phyloP scores from a whole-genome alignment of 2,329 filamentous ascomycete genomes.

The Aspergillus fijiensis region DNA sequence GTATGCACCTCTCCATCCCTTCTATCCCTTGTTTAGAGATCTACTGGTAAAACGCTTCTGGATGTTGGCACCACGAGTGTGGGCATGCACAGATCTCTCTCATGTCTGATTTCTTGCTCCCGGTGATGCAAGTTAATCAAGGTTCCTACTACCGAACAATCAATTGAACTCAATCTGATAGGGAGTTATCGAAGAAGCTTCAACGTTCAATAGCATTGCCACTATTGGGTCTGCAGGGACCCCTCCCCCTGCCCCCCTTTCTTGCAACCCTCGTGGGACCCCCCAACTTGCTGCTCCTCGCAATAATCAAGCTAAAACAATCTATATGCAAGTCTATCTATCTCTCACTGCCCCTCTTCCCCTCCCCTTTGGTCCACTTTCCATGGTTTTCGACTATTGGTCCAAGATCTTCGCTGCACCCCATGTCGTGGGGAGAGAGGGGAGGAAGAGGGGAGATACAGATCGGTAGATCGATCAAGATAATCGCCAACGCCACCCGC shows the following conservation, averaged over 20 bases:
- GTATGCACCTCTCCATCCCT: neutral
- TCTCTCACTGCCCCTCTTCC: neutral
- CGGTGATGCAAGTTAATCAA: neutral
- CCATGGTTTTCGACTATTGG: neutral
- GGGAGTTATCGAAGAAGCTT: neutral
- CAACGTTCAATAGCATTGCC: neutral
- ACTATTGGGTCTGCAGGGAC: neutral
- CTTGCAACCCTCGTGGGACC: no score
- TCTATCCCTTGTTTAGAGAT: neutral
- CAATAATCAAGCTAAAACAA: neutral
- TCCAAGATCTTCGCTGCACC: neutral
- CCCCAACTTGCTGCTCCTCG: neutral
- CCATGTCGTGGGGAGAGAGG: neutral
- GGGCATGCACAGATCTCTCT: neutral
- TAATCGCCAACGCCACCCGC: no score
- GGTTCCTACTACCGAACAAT: neutral
- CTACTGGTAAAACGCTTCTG: neutral
- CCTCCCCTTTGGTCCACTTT: neutral
- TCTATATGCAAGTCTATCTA: constrained; percentile 7
- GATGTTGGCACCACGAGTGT: neutral
- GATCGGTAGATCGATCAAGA: no score
- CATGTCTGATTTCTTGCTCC: neutral
- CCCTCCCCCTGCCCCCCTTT: no score
- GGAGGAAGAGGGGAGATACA: no score
- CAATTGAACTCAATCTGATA: neutral